phyloP scores from a whole-genome alignment of 139 green algal species.

The Chlorella sp. region DNA sequence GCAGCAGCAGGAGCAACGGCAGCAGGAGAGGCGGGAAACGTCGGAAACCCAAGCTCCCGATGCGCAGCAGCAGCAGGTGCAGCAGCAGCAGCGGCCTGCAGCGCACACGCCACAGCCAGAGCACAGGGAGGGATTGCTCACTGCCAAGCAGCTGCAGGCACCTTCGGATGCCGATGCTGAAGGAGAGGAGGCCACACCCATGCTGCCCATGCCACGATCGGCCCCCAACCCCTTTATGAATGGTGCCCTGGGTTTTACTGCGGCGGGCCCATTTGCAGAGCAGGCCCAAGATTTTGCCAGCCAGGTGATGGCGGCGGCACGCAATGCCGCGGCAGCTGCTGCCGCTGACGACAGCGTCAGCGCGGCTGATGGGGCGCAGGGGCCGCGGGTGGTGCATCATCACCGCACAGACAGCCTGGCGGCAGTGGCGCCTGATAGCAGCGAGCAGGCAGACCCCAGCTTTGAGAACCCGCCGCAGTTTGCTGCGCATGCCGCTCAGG shows the following conservation, averaged over 20 bases:
- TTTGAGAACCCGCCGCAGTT: slow-evolving; percentile 42
- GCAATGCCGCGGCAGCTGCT: not conserved
- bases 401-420: slow-evolving; percentile 20
- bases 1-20: not conserved
- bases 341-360: not conserved
- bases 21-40: not conserved
- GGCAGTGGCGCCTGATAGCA: not conserved
- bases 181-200: not conserved
- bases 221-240: not conserved
- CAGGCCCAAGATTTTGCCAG: not conserved
- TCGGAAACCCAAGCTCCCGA: not conserved
- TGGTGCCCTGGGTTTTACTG: not conserved
- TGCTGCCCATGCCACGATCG: not conserved
- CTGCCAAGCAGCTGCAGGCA: not conserved
- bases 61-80: not conserved
- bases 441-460: not conserved
- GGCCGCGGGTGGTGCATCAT: slow-evolving; percentile 18
- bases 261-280: not conserved
- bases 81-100: not conserved
- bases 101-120: not conserved
- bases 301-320: not conserved
- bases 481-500: slow-evolving; percentile 11
- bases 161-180: too few species aligned
- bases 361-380: not conserved
- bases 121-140: not conserved